These are phyloP conservation scores for Posidonia australis DNA, from an alignment of 106 monocot species.

Conservation along the genomic window DNA sequence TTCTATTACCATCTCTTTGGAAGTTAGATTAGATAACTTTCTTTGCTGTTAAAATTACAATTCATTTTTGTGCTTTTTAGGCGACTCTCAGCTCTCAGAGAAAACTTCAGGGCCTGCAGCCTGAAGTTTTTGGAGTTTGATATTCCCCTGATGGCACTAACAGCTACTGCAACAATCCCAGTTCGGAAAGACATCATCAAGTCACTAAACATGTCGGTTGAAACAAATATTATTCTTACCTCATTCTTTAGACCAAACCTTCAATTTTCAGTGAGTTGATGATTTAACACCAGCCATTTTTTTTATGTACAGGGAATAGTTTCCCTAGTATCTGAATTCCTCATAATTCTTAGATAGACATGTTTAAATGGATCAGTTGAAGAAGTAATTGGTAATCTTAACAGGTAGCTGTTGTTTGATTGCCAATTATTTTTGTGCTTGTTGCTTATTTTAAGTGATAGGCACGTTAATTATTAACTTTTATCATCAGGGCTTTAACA, in stretches of 20 bases:
- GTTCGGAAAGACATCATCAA: constrained; percentile 80
- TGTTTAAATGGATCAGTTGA: no score
- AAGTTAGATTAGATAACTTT: background rate
- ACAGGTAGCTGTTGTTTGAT: no score
- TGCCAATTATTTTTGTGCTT: no score
- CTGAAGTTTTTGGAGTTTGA: constrained; percentile 60
- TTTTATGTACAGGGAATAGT: background rate
- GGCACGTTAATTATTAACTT: no score
- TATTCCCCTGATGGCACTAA: constrained; percentile 92
- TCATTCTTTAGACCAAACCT: constrained; percentile 93
- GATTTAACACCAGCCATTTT: background rate
- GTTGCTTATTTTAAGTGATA: no score
- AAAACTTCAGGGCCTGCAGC: constrained; percentile 57
- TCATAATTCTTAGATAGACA: no score
- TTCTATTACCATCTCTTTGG: background rate
- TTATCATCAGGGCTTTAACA: no score
- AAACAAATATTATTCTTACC: constrained; percentile 54
- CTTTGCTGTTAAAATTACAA: background rate
- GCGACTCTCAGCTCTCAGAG: constrained; percentile 65
- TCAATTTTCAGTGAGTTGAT: constrained; percentile 66
- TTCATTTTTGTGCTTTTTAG: constrained; percentile 25
- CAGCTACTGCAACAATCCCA: constrained; percentile 84
- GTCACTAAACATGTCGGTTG: constrained; percentile 60
- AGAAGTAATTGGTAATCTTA: no score
- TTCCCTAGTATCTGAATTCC: no score